Conservation (phyloP, 1,284 basidiomycete species). For the Ustilago loliicola region DNA sequence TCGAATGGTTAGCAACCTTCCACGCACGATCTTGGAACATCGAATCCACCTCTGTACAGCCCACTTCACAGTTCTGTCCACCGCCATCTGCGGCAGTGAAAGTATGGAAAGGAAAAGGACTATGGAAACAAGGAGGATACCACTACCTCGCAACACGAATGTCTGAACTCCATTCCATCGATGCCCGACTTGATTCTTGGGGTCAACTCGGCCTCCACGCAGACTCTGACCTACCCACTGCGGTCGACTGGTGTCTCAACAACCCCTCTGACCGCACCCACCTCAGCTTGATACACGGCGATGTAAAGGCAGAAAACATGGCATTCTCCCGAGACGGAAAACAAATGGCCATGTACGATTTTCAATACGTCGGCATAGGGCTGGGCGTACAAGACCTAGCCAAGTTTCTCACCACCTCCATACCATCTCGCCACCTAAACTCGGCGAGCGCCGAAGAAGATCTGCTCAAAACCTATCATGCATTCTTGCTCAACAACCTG, state of each 20-base stretch:
- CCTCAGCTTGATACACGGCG: slow-evolving; percentile 52
- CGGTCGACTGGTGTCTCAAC: slow-evolving; percentile 43
- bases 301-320: slow-evolving; percentile 59
- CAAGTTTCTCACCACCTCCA: slow-evolving; percentile 54
- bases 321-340: slow-evolving; percentile 27
- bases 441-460: slow-evolving; percentile 11
- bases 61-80: slow-evolving; percentile 16
- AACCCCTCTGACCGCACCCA: slow-evolving; percentile 17
- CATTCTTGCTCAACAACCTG: slow-evolving; percentile 1
- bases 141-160: slow-evolving; percentile 44
- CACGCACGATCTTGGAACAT: slow-evolving; percentile 37
- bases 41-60: background rate
- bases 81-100: slow-evolving; percentile 14
- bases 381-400: slow-evolving; percentile 51
- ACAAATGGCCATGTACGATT: slow-evolving; percentile 54
- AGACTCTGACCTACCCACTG: slow-evolving; percentile 18
- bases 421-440: slow-evolving; percentile 10
- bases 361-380: slow-evolving; percentile 55
- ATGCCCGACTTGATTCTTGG: slow-evolving; percentile 20
- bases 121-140: slow-evolving; percentile 55
- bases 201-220: slow-evolving; percentile 36
- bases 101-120: slow-evolving; percentile 24
- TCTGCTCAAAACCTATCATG: slow-evolving; percentile 35
- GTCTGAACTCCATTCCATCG: slow-evolving; percentile 30
- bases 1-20: slow-evolving; percentile 45